Percentiles rank a stretch among this genome's conserved stretches.
phyloP scores from a whole-genome alignment of 2,329 filamentous ascomycete genomes.

The Ampelomyces quisqualis region DNA sequence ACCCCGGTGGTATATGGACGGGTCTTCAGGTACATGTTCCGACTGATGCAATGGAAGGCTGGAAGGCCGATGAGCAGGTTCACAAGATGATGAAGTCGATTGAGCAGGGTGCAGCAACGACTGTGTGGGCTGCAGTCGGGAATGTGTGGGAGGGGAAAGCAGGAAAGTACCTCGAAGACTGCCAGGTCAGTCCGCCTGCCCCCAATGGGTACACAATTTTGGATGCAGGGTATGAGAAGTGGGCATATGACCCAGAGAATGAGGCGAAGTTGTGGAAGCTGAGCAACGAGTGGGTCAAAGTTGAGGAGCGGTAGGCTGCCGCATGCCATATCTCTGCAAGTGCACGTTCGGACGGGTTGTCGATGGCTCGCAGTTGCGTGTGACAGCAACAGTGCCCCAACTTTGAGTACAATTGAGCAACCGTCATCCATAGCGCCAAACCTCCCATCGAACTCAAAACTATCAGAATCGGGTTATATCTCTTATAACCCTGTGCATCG shows the following conservation, averaged over 20 bases:
- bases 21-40: conserved; percentile 11
- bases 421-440: too few relatives aligned
- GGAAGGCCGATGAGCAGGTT: conserved; percentile 14
- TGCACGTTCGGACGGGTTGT: too few relatives aligned
- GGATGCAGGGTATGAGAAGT: conserved; percentile 15
- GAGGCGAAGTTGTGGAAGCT: conserved; percentile 38
- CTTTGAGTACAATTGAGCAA: too few relatives aligned
- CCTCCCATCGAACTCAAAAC: too few relatives aligned
- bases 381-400: too few relatives aligned
- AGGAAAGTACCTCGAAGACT: conserved; percentile 39
- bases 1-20: conserved; percentile 50
- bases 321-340: too few relatives aligned
- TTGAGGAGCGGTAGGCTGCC: too few relatives aligned
- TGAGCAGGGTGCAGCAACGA: conserved; percentile 46
- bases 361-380: too few relatives aligned
- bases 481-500: too few relatives aligned
- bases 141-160: conserved; percentile 40
- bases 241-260: conserved; percentile 29
- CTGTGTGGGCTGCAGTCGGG: conserved; percentile 38
- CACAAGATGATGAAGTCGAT: conserved; percentile 27
- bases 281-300: conserved; percentile 50
- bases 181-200: conserved; percentile 17
- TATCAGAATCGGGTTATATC: too few relatives aligned
- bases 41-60: conserved; percentile 1
- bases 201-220: conserved; percentile 2